Evolutionary conservation across 2,329 filamentous ascomycete genomes (phyloP).

Genomic region (Biscogniauxia mediterranea): DNA sequence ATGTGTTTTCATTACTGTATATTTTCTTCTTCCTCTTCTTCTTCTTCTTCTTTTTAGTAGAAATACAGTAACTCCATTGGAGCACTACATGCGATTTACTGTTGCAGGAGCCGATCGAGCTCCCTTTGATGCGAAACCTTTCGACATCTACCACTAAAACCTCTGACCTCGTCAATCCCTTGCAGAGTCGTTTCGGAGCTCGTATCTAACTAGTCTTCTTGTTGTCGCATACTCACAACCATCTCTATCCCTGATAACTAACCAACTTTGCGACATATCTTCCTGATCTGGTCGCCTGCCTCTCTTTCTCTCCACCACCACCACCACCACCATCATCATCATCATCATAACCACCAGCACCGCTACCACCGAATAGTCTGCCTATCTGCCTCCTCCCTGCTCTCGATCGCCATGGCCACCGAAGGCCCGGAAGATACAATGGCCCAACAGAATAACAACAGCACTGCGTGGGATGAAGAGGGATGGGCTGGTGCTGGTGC

Average conservation of each 20-base stretch:
- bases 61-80: background rate
- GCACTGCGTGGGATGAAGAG: constrained; percentile 45
- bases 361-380: too few species aligned
- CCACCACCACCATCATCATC: constrained; percentile 1
- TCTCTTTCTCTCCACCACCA: background rate
- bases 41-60: background rate
- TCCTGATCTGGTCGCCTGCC: background rate
- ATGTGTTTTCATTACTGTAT: background rate
- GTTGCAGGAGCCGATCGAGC: constrained; percentile 6
- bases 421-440: constrained; percentile 22
- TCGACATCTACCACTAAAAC: background rate
- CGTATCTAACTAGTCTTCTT: background rate
- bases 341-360: background rate
- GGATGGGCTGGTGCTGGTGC: constrained; percentile 46
- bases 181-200: background rate
- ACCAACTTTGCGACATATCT: background rate
- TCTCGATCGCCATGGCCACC: constrained; percentile 26
- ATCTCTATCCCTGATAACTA: background rate
- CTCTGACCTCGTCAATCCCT: constrained; percentile 1
- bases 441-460: constrained; percentile 21
- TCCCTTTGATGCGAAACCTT: constrained; percentile 13
- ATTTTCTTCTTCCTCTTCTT: background rate
- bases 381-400: background rate
- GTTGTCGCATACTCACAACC: background rate
- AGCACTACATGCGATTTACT: background rate